phyloP scores from a whole-genome alignment of 106 monocot genomes.

The Xerophyta viscosa region DNA sequence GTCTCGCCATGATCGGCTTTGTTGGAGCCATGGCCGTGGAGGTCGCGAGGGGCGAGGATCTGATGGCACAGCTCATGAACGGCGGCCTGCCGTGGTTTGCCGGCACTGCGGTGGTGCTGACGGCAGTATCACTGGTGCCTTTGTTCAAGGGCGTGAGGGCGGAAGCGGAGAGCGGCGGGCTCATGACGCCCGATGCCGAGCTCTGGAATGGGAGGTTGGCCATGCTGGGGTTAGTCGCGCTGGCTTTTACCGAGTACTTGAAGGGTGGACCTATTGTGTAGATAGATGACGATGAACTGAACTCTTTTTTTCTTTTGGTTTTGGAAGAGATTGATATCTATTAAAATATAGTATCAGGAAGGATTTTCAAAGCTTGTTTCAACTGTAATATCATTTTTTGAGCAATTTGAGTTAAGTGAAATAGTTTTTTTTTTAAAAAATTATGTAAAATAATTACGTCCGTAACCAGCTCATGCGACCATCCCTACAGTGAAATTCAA shows the following conservation, averaged over 20 bases:
- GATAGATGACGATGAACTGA: too few species aligned
- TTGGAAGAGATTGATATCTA: too few species aligned
- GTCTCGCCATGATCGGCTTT: constrained; percentile 75
- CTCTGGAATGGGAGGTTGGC: constrained; percentile 77
- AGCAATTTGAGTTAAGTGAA: too few species aligned
- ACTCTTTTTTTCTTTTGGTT: too few species aligned
- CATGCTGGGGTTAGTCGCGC: constrained; percentile 61
- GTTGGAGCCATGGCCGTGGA: constrained; percentile 49
- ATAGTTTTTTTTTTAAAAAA: too few species aligned
- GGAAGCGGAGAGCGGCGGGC: constrained; percentile 22
- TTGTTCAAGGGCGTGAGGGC: constrained; percentile 45
- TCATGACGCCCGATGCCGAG: constrained; percentile 63
- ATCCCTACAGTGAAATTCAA: too few species aligned
- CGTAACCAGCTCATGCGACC: too few species aligned
- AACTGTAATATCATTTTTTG: too few species aligned
- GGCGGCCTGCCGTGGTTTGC: constrained; percentile 52
- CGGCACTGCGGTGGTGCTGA: constrained; percentile 22
- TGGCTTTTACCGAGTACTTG: constrained; percentile 66
- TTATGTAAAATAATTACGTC: too few species aligned
- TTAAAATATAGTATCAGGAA: too few species aligned
- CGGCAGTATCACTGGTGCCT: constrained; percentile 59
- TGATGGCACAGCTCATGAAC: constrained; percentile 33
- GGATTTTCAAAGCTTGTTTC: too few species aligned
- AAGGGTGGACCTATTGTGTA: constrained; percentile 61
- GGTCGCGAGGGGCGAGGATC: constrained; percentile 28